Base-by-base conservation (phyloP, 108 stramenopile species). In the Licmophora abbreviata region DNA sequence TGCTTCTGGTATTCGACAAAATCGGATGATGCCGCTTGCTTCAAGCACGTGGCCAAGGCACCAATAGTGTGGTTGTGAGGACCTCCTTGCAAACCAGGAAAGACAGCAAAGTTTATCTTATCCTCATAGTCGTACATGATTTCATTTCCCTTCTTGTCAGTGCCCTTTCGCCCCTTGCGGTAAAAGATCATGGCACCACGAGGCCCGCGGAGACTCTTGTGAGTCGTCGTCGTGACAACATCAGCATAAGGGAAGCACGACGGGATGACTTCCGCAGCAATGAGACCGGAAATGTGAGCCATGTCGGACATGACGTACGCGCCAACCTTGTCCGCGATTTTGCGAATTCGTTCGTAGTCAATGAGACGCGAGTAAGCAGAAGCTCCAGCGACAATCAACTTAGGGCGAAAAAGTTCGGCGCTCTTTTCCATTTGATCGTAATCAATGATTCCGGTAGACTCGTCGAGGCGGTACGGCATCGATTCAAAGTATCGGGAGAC, bases 11-110 rank as follows among this genome's bases (percentile, higher is more conserved):
- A 99, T 33, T 90, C 94, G 10, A 86, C 80, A 79, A 95, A 99
- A 37, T 92, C 95, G 0, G 94, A 81, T 9, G 80, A 79, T 17
- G 61, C 64, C 3, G 93, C 96, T 72, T 98, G 97, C 61, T 92
- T 95, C 44, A 99, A 72, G 26, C 94, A 94, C 34, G 96, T 95
- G 0, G 97, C 86, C 40, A 99, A 68, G 5, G 99, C 99, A 5
- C 95, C 88, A 59, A 99, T 99, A 26, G 97, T 98, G 66, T 99
- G 97, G 71, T 99, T 99, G 85, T 99, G 99, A 3, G 99, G 99
- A 15, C 99, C 99, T 26, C 99, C 99, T 70, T 99, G 99, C 26
- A 96, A 59, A 29, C 97, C 95, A 5, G 99, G 99, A 66, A 99
- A 99, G 24, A 99, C 99, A 23, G 96, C 81, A 70, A 97, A 98